Evolutionary conservation across 371 early-diverging fungal genomes (phyloP).

Genomic region (Zopfochytrium polystomum): DNA sequence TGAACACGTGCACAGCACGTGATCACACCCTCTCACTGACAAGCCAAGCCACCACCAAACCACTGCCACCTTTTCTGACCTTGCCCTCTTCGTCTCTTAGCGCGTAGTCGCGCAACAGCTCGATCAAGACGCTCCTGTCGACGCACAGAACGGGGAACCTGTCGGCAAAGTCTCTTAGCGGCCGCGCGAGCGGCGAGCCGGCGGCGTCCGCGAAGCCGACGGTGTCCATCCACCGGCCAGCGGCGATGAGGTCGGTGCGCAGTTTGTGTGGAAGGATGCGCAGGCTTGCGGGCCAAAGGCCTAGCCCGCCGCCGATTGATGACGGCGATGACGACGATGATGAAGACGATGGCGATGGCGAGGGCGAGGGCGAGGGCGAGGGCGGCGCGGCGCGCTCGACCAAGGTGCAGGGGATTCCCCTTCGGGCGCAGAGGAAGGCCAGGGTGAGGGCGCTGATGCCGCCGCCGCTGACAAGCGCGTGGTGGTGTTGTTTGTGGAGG

Average conservation of each 20-base stretch:
- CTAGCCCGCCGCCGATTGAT: not conserved
- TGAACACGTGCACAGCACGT: too few species aligned
- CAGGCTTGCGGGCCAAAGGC: slow-evolving; percentile 3
- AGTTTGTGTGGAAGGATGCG: not conserved
- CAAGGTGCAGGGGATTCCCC: slow-evolving; percentile 1
- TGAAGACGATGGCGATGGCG: too few species aligned
- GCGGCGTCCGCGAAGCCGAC: not conserved
- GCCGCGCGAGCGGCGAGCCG: too few species aligned
- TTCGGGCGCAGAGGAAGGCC: not conserved
- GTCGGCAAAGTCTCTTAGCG: not conserved
- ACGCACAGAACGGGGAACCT: slow-evolving; percentile 4
- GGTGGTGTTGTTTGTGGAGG: too few species aligned
- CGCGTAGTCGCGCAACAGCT: not conserved
- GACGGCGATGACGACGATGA: too few species aligned
- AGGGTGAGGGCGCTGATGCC: slow-evolving; percentile 7
- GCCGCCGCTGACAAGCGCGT: too few species aligned
- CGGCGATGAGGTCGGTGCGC: not conserved
- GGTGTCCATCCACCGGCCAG: not conserved
- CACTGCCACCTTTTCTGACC: too few species aligned
- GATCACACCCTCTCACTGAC: too few species aligned
- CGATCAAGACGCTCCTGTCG: not conserved
- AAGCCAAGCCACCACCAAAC: too few species aligned
- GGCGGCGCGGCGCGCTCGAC: not conserved
- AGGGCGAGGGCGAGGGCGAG: too few species aligned
- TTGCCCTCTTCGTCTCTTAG: not conserved